These are phyloP conservation scores for Cinchona pubescens DNA, from an alignment of 257 asterid genomes.

Conservation along the genomic window DNA sequence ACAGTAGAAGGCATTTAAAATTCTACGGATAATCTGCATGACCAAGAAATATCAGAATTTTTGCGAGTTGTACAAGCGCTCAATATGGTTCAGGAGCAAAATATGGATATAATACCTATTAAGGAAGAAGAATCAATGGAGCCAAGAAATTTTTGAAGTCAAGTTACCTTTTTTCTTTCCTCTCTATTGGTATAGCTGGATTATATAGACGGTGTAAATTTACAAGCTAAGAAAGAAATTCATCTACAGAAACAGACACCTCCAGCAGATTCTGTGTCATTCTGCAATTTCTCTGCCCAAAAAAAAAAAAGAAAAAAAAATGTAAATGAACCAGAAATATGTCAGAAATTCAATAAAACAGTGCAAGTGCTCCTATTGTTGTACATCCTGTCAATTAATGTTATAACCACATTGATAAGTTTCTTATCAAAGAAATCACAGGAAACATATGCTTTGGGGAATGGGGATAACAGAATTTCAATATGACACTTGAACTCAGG, in stretches of 20 bases:
- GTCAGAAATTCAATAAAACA: too few species aligned
- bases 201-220: neutral
- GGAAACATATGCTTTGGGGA: neutral
- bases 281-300: neutral
- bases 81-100: neutral
- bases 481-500: neutral
- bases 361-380: too few species aligned
- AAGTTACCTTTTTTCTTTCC: neutral
- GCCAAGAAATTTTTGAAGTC: neutral
- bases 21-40: neutral
- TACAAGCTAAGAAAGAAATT: conserved; percentile 6
- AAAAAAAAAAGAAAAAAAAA: too few species aligned
- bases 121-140: neutral
- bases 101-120: neutral
- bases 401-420: neutral
- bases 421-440: neutral
- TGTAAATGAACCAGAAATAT: too few species aligned
- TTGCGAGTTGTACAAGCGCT: neutral
- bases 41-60: neutral
- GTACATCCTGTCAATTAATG: too few species aligned
- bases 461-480: too few species aligned
- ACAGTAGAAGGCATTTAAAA: neutral
- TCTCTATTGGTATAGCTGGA: neutral
- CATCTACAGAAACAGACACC: neutral
- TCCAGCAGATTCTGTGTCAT: neutral